Base-by-base conservation (phyloP, 1,139 yeast species). In the Debaryomycetaceae sp. region DNA sequence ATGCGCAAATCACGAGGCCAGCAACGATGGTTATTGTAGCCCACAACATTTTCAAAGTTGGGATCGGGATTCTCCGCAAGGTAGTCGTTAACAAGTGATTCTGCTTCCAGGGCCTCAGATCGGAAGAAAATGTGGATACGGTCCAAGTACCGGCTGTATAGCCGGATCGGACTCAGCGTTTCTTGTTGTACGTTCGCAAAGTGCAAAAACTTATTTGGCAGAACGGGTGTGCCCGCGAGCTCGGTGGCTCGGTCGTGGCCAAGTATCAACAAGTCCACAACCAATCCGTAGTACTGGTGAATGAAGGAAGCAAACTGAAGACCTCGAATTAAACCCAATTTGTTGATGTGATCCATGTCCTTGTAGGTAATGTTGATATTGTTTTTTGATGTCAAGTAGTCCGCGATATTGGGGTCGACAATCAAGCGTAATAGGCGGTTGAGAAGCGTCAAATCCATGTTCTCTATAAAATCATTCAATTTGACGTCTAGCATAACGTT, bases 1-100 rank as follows among this genome's bases (percentile, higher is more conserved):
- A 92, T 90, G 37, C 97, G 68, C 13, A 77, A 61, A 49, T 90
- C 98, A 29, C 83, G 62, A 4, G 98, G 96, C 99, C 99, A 92
- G 48, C 97, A 86, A 30, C 76, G 75, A 41, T 81, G 83, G 41
- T 85, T 85, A 41, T 82, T 83, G 51, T 87, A 90, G 0, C 93
- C 94, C 15, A 80, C 74, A n/a, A 78, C 76, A 40, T 77, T 79
- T 44, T 82, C 93, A 51, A 80, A 80, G 44, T 82, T 82, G 0
- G 95, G 95, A 55, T 86, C 96, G 1, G 96, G 95, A 43, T 85
- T 81, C 40, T 85, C 95, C 0, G 79, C 63, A 23, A 86, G 53
- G 44, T 67, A 87, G 19, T 83, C 85, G 37, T 79, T 80, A 19
- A 82, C 71, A 27, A 92, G 58, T 12, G 76, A 94, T 27, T 71